A percentile compares a stretch with the other conserved stretches of the same genome.
Evolutionary conservation across 2,329 filamentous ascomycete species (phyloP).

Genomic region (Hymenoscyphus repandus): DNA sequence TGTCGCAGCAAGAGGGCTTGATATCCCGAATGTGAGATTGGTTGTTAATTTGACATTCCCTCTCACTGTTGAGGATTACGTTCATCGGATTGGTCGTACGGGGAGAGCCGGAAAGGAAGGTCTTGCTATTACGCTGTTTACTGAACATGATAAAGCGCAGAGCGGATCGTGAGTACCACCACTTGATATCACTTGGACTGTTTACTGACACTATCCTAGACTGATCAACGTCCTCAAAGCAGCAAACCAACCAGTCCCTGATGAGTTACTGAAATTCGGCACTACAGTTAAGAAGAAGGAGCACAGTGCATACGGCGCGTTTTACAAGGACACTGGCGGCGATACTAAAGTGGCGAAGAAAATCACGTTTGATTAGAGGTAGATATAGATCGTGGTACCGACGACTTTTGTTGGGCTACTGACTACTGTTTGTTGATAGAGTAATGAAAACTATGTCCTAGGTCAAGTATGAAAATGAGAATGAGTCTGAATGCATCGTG

Average conservation of each 20-base stretch:
- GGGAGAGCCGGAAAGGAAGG: conserved; percentile 88
- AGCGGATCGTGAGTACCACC: conserved; percentile 70
- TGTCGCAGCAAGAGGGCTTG: conserved; percentile 87
- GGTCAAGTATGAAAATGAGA: too few relatives aligned
- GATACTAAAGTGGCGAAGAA: conserved; percentile 79
- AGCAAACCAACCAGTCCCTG: conserved; percentile 87
- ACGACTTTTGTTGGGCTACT: too few relatives aligned
- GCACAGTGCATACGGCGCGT: conserved; percentile 90
- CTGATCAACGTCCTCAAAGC: conserved; percentile 91
- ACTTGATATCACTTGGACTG: conserved; percentile 17
- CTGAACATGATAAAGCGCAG: conserved; percentile 86
- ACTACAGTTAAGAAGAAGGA: conserved; percentile 99
- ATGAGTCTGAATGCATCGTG: too few relatives aligned
- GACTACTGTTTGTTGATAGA: not conserved
- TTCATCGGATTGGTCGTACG: conserved; percentile 93
- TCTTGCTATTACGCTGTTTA: conserved; percentile 88
- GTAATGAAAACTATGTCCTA: not conserved
- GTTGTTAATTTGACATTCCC: conserved; percentile 82
- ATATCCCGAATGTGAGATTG: conserved; percentile 91
- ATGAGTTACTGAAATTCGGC: conserved; percentile 89
- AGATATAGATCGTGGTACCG: not conserved
- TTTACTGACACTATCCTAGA: conserved; percentile 38
- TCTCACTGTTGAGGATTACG: conserved; percentile 92
- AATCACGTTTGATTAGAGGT: conserved; percentile 72
- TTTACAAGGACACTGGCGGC: conserved; percentile 80